Conservation (phyloP, 345 rosid genomes). For the Turritis glabra region DNA sequence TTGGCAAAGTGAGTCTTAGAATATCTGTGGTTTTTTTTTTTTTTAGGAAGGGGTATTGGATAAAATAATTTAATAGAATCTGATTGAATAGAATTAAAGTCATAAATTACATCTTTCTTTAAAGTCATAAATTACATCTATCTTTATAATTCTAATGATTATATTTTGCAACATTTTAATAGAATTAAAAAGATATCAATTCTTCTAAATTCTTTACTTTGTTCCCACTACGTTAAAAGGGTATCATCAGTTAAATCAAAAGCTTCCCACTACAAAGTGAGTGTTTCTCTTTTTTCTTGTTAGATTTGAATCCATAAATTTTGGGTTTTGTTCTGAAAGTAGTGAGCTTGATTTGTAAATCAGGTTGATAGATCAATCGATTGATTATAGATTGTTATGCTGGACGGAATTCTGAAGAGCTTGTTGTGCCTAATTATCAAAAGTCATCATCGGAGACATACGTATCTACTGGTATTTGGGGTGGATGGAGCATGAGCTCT, state of each 20-base stretch:
- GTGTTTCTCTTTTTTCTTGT: neutral
- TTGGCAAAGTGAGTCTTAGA: neutral
- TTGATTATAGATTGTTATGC: conserved; percentile 41
- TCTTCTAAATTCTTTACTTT: too few species aligned
- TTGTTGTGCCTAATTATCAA: conserved; percentile 35
- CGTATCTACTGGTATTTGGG: conserved; percentile 37
- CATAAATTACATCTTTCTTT: too few species aligned
- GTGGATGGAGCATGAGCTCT: conserved; percentile 39
- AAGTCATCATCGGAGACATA: conserved; percentile 38
- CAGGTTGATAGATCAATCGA: conserved; percentile 27
- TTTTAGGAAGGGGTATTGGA: too few species aligned
- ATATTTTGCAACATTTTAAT: too few species aligned
- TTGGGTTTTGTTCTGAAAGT: conserved; percentile 20
- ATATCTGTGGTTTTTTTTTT: too few species aligned
- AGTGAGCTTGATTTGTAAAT: conserved; percentile 2
- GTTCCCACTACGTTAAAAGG: too few species aligned
- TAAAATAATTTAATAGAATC: too few species aligned
- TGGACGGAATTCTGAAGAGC: conserved; percentile 26
- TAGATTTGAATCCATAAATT: neutral
- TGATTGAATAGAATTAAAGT: too few species aligned
- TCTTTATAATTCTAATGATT: too few species aligned
- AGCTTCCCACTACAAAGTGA: conserved; percentile 30
- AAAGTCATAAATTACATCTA: too few species aligned
- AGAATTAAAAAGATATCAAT: too few species aligned
- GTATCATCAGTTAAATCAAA: too few species aligned